Evolutionary conservation across 2,329 filamentous ascomycete genomes (phyloP), one percentile per base, ranked within the genome.

Genomic region (Daldinia sp.): DNA sequence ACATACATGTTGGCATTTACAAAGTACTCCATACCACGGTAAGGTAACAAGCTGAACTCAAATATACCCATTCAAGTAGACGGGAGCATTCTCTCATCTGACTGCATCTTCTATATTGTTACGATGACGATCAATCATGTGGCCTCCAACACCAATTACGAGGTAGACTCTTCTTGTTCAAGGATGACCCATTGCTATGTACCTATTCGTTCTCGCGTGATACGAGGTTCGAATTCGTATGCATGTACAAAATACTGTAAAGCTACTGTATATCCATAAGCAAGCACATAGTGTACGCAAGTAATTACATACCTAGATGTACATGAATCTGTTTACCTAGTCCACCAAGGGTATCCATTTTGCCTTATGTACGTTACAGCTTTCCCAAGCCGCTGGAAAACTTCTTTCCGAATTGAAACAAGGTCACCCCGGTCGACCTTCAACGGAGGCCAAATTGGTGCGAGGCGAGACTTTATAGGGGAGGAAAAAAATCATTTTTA

Each of bases 331-430:
- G 20, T 37, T 57, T 54, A n/a, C n/a, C n/a, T n/a, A 51, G 28
- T 63, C 59, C 60, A 68, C 65, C 33, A 7, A 9, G 33, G 33
- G 33, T 35, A 35, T 35, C 33, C 33, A 60, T 60, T 63, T 63
- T 35, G 65, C 61, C 20, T 39, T 39, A 39, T 15, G 35, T 70
- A 63, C 62, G 62, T 70, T 63, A 58, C 39, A 62, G 35, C 62
- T 60, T 62, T 63, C 48, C 70, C 70, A 72, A 51, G 65, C 70
- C 60, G 65, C 68, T 72, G 70, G 68, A 68, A 70, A 70, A 65
- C 60, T 67, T 72, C 63, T 70, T 68, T 72, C 70, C 70, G 68
- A 63, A 33, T 60, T 58, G 9, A 28, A 63, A 51, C 70, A 68
- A 68, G 70, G 70, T 63, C 63, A 72, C 54, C 70, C 70, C 60